Evolutionary conservation across 1,284 basidiomycete genomes (phyloP).

Genomic region (Vanrija pseudolonga): DNA sequence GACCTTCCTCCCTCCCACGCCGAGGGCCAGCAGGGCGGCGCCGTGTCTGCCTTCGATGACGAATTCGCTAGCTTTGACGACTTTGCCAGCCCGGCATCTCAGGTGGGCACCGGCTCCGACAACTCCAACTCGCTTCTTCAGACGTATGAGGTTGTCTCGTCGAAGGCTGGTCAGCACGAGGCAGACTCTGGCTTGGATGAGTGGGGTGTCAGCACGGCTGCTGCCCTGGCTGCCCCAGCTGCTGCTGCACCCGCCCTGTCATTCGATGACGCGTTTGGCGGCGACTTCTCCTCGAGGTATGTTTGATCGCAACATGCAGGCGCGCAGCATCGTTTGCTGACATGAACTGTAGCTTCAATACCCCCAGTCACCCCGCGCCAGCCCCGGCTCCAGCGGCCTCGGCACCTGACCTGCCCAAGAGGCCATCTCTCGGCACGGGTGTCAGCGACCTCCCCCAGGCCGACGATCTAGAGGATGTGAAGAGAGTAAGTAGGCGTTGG

Average conservation of each 20-base stretch:
- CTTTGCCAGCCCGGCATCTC: conserved; percentile 31
- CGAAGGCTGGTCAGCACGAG: conserved; percentile 10
- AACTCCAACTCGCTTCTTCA: conserved; percentile 23
- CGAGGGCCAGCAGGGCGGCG: not conserved
- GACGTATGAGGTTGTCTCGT: conserved; percentile 41
- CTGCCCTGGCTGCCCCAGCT: not conserved
- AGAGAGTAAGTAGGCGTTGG: conserved; percentile 33
- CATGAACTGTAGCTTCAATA: not conserved
- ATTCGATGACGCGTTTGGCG: conserved; percentile 46
- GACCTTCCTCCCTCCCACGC: conserved; percentile 51
- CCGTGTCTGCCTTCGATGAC: conserved; percentile 38
- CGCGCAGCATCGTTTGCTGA: not conserved
- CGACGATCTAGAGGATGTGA: conserved; percentile 50
- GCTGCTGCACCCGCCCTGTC: conserved; percentile 13
- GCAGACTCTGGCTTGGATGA: conserved; percentile 15
- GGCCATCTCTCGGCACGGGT: not conserved
- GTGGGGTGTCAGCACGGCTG: conserved; percentile 19
- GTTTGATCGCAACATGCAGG: not conserved
- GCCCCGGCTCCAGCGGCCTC: conserved; percentile 19
- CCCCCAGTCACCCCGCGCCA: conserved; percentile 22
- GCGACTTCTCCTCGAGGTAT: conserved; percentile 34
- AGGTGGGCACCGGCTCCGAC: conserved; percentile 21
- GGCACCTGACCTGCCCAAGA: not conserved
- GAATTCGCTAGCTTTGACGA: conserved; percentile 53
- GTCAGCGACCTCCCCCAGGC: conserved; percentile 33